A percentile compares a stretch with the other conserved stretches of the same genome.
Evolutionary conservation across 202 grass and related monocot species (phyloP).

Genomic region (Panicum virgatum): DNA sequence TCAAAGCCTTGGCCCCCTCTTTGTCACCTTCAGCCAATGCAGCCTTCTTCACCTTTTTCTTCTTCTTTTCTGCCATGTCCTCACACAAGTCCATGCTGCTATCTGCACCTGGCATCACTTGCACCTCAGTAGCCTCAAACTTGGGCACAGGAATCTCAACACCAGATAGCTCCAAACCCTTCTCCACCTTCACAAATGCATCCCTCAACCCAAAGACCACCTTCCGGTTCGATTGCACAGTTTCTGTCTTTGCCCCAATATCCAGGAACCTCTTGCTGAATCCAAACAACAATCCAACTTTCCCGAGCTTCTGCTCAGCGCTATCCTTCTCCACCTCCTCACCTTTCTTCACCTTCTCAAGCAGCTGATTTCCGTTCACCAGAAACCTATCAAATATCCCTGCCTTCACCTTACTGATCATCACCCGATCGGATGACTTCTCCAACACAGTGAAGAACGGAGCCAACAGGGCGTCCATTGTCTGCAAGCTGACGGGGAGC

Average conservation of each 20-base stretch:
- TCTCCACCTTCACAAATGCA: constrained; percentile 78
- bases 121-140: constrained; percentile 19
- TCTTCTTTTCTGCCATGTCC: constrained; percentile 53
- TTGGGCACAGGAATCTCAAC: constrained; percentile 40
- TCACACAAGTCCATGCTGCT: constrained; percentile 37
- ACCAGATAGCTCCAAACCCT: constrained; percentile 58
- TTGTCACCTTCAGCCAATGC: constrained; percentile 20
- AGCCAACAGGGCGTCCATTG: constrained; percentile 49
- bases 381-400: constrained; percentile 68
- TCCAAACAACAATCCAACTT: constrained; percentile 49
- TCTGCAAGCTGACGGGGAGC: constrained; percentile 52
- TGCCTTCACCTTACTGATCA: constrained; percentile 72
- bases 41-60: constrained; percentile 51
- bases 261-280: constrained; percentile 75
- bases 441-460: constrained; percentile 73
- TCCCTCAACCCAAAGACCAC: constrained; percentile 63
- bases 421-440: constrained; percentile 63
- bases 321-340: constrained; percentile 52
- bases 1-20: constrained; percentile 23
- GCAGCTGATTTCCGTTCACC: constrained; percentile 44
- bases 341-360: constrained; percentile 52
- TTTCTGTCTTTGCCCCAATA: constrained; percentile 56
- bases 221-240: constrained; percentile 70
- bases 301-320: constrained; percentile 63
- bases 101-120: neutral